phyloP scores from a whole-genome alignment of 805 yeast genomes.

The Cyberlindnera japonica region DNA sequence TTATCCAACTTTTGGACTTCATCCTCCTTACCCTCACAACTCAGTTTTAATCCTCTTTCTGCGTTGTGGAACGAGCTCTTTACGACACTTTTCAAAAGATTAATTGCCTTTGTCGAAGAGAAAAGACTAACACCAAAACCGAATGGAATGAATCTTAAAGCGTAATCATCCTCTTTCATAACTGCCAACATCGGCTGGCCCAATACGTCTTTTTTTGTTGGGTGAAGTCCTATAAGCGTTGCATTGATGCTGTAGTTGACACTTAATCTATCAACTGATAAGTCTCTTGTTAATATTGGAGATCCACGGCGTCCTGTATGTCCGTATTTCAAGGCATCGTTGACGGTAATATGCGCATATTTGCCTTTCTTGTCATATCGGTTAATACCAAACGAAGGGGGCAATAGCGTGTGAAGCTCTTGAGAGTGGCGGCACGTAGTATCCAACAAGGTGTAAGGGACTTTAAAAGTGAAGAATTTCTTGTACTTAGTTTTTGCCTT shows the following conservation, averaged over 20 bases:
- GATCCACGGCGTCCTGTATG: constrained; percentile 48
- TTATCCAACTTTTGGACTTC: constrained; percentile 18
- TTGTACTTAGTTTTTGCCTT: constrained; percentile 49
- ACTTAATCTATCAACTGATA: constrained; percentile 43
- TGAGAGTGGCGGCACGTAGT: constrained; percentile 46
- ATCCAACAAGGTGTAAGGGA: constrained; percentile 52
- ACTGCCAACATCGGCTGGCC: constrained; percentile 26
- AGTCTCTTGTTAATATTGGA: constrained; percentile 50
- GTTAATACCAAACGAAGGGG: constrained; percentile 40
- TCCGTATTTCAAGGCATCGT: constrained; percentile 43
- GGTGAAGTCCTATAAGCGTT: constrained; percentile 47
- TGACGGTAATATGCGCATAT: constrained; percentile 30
- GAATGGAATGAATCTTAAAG: constrained; percentile 39
- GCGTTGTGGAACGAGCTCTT: constrained; percentile 19
- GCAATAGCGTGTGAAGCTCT: constrained; percentile 35
- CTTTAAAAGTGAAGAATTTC: constrained; percentile 55
- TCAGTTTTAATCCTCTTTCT: constrained; percentile 16
- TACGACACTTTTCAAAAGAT: constrained; percentile 10
- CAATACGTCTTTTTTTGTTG: constrained; percentile 13
- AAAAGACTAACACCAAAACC: constrained; percentile 30
- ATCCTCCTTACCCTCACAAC: constrained; percentile 19
- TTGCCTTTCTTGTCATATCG: constrained; percentile 29
- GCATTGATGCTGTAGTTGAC: constrained; percentile 55
- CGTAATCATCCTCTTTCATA: constrained; percentile 34
- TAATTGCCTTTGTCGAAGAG: constrained; percentile 14